Base-by-base conservation (phyloP, 192 early-diverging fungal species). In the Paraglomus brasilianum region DNA sequence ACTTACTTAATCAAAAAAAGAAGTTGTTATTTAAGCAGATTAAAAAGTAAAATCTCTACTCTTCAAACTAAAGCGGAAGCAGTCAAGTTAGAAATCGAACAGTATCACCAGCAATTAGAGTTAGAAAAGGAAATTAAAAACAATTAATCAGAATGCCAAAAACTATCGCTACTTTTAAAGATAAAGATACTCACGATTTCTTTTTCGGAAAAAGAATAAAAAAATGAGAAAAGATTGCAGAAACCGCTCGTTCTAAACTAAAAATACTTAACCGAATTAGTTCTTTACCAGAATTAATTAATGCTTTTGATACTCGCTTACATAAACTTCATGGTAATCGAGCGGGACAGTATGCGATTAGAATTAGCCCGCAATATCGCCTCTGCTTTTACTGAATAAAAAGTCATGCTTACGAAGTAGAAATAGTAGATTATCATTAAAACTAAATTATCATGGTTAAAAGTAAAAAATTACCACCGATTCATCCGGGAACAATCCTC, bases 361-460 rank as follows among this genome's bases (percentile, higher is more conserved):
- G 22, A 3, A 58, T 58, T 58, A 58, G 40, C n/a, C 5, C 24
- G 5, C 56, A 59, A 39, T 59, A 59, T 38, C 57, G 57, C 0
- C 15, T 59, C 15, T 38, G 30, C 41, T 59, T 59, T 59, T 5
- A 11, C 13, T 59, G 57, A 40, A 9, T 1, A 15, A 38, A 40
- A 36, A 14, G 36, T 4, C 0, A 59, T 40, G 57, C 57, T 40
- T 59, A 59, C 8, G 38, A 59, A 59, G 57, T 59, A 59, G 57
- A 59, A 39, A 59, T 59, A 3, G 30, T 30, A 1, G 57, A 59
- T 59, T 59, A 59, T 59, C 57, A 59, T 17, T 59, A 59, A 59
- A 59, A 59, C n/a, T 59, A 59, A 59, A 15, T 59, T 30, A 59
- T 59, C 36, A 59, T 59, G 57, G 5, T 1, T 9, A 40, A n/a